Evolutionary conservation across 2,329 filamentous ascomycete genomes (phyloP).

Genomic region (Blastomyces emzantsi): DNA sequence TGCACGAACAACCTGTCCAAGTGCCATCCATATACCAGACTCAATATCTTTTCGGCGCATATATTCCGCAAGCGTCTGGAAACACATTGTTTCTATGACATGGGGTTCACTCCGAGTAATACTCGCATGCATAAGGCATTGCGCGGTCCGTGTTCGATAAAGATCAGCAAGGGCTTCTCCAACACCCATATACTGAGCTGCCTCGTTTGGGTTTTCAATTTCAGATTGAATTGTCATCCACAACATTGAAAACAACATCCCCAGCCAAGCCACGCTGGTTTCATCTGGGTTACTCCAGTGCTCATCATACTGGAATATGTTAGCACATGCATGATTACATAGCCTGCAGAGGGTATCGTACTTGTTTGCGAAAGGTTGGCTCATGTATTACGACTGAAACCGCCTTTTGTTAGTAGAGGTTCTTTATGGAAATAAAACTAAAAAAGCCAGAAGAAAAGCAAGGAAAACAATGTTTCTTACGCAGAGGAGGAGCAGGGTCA

Average conservation of each 20-base stretch:
- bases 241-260: conserved; percentile 7
- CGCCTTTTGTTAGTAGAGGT: neutral
- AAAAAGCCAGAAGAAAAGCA: neutral
- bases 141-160: conserved; percentile 15
- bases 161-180: neutral
- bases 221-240: conserved; percentile 5
- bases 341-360: neutral
- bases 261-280: conserved; percentile 6
- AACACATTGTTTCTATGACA: conserved; percentile 24
- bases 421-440: neutral
- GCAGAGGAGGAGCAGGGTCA: conserved; percentile 1
- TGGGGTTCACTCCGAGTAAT: conserved; percentile 22
- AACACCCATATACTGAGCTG: conserved; percentile 4
- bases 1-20: conserved; percentile 23
- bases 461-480: neutral
- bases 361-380: neutral
- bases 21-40: conserved; percentile 22
- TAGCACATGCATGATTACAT: neutral
- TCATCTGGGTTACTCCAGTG: conserved; percentile 4
- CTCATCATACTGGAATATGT: neutral
- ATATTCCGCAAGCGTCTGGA: conserved; percentile 18
- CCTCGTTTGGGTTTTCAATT: neutral
- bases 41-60: conserved; percentile 18
- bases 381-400: neutral
- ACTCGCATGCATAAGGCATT: conserved; percentile 23